Evolutionary conservation across 768 basidiomycete species (phyloP).

Genomic region (Lactifluus subvellereus): DNA sequence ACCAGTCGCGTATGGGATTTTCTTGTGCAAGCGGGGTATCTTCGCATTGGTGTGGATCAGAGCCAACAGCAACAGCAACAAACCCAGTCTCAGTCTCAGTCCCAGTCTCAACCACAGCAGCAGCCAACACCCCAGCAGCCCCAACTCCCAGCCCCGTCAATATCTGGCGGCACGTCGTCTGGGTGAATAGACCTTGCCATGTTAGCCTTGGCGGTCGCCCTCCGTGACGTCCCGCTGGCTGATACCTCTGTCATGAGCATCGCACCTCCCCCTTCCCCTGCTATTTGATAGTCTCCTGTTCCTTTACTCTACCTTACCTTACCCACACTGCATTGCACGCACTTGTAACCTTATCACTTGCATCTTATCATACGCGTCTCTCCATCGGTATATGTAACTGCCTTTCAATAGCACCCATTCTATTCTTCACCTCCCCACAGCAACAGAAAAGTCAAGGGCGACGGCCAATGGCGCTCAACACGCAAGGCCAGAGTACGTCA

Average conservation of each 20-base stretch:
- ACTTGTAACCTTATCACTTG: constrained; percentile 26
- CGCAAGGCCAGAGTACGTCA: background rate
- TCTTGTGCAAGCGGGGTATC: constrained; percentile 76
- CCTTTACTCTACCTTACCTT: background rate
- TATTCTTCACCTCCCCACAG: background rate
- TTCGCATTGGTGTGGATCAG: constrained; percentile 47
- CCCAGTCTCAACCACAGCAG: constrained; percentile 1
- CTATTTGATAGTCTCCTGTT: background rate
- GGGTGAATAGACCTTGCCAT: constrained; percentile 2
- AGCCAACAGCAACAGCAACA: constrained; percentile 41
- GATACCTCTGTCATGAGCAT: background rate
- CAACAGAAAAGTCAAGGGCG: background rate
- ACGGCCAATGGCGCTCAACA: background rate
- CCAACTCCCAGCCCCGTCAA: constrained; percentile 4
- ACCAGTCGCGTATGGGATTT: constrained; percentile 92
- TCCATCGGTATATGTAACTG: constrained; percentile 14
- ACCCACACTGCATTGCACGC: constrained; percentile 10
- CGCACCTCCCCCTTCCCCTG: background rate
- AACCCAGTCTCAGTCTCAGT: background rate
- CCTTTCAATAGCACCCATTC: constrained; percentile 4
- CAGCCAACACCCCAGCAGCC: constrained; percentile 14
- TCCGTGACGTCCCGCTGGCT: background rate
- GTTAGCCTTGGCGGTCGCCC: background rate
- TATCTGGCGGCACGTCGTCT: constrained; percentile 14
- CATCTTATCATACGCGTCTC: constrained; percentile 20